Evolutionary conservation across 2,329 filamentous ascomycete species (phyloP), one percentile per base, ranked within the genome.

Genomic region (Xylaria arbuscula): DNA sequence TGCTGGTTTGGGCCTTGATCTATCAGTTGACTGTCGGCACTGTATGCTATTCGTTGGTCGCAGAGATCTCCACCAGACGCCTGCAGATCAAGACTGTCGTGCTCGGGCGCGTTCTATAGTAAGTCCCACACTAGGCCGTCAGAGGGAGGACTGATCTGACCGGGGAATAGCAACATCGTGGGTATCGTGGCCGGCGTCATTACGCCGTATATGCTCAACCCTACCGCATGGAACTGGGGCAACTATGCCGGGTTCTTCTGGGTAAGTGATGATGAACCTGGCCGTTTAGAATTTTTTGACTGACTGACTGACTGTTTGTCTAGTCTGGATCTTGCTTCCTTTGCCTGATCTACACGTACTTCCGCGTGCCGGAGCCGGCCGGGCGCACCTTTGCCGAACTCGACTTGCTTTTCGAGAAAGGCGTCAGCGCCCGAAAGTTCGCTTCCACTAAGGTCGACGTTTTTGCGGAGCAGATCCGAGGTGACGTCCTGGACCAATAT

Each of bases 151-250:
- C 17, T 38, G 13, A 56, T 47, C 72, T 71, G 55, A 72, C 64
- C 34, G 9, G 59, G 47, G 17, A 71, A 69, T 70, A 88, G 87
- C 84, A 94, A 96, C 76, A 83, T 97, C 59, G 92, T 94, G 51
- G 91, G 88, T 71, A 97, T 98, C 72, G 82, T 97, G 74, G 93
- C 90, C 77, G 90, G 89, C 59, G 91, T 97, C 3, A 81, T 97
- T 48, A 97, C 93, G 0, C 94, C 94, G 0, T 97, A 97, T 81
- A 97, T 97, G 94, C 86, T 97, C 50, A 97, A 97, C 81, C 93
- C 94, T 0, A 86, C 84, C 0, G 91, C 89, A 0, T 97, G 94
- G 94, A 84, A 97, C 80, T 97, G 93, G 94, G 86, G 88, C 69
- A 96, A 96, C 81, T 96, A 88, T 75, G 88, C 93, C 0, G 93